Conservation (phyloP, 1,139 yeast species). For the Magnusiomyces ingens region DNA sequence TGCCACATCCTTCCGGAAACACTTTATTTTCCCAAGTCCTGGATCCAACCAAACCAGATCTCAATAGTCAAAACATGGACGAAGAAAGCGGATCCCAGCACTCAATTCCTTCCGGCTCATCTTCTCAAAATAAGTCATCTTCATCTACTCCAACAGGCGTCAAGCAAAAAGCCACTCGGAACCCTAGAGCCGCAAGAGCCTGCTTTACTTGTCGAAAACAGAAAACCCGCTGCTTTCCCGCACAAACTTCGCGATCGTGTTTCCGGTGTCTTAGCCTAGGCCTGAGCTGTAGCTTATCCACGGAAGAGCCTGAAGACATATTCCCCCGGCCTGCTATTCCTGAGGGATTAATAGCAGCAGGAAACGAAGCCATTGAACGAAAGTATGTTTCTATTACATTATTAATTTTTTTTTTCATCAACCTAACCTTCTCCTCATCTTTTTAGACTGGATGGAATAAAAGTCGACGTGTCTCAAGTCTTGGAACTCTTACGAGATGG, state of each 20-base stretch:
- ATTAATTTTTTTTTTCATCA: not conserved
- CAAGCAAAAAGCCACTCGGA: constrained; percentile 9
- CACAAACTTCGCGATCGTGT: constrained; percentile 44
- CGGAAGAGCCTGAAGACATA: constrained; percentile 12
- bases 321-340: not conserved
- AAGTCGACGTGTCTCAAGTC: constrained; percentile 24
- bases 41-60: not conserved
- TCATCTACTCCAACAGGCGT: constrained; percentile 6
- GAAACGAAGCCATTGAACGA: constrained; percentile 15
- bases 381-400: constrained; percentile 7
- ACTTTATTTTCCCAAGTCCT: not conserved
- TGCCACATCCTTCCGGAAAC: no score
- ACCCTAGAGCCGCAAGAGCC: constrained; percentile 39
- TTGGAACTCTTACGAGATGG: constrained; percentile 18
- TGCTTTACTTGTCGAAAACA: constrained; percentile 55
- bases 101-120: not conserved
- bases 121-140: not conserved
- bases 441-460: constrained; percentile 21
- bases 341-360: constrained; percentile 2
- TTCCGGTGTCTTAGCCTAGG: constrained; percentile 50
- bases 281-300: constrained; percentile 44
- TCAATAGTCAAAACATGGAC: not conserved
- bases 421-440: not conserved
- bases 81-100: not conserved
- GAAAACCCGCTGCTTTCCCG: constrained; percentile 56